Evolutionary conservation across 768 basidiomycete genomes (phyloP), one percentile per base, ranked within the genome.

Genomic region (Lactarius sanguifluus): DNA sequence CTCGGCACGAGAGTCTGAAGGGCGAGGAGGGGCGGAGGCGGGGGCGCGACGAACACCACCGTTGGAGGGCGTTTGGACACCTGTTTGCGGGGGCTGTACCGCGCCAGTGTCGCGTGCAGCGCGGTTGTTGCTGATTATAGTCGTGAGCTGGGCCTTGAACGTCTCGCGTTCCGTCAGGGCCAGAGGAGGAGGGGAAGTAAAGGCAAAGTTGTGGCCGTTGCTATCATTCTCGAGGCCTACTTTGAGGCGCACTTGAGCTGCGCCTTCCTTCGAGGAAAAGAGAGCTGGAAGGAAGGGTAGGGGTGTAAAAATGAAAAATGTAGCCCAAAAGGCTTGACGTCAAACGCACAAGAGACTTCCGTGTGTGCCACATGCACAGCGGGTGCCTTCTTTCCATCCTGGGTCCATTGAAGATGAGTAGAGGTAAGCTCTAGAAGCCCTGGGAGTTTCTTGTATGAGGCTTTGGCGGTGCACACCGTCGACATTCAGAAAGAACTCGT

Each of bases 251-350:
- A 92, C 90, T 74, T 93, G 90, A 0, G 90, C 77, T 6, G 91
- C 87, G 62, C 89, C 89, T 72, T 90, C 88, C 72, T 94, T 94
- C 74, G 91, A 92, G 72, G 89, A 92, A 73, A 93, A 94, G 41
- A 95, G 81, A 20, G 91, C 91, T 91, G 36, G 20, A 50, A 30
- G 62, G 36, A 10, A 20, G 10, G 41, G 30, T 13, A 15, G 15
- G 38, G 59, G 28, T n/a, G 47, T 57, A 12, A 36, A 56, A 32
- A n/a, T 59, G 47, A 12, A 34, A 56, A 32, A n/a, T 59, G 47
- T 12, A 20, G 40, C 28, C 38, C 38, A 5, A 40, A 40, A 40
- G 15, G 38, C 38, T 12, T 15, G 64, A 50, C 60, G 57, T 67
- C 45, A 62, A 62, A 61, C 69, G 61, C 66, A 91, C 91, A 86